Evolutionary conservation across 805 yeast genomes (phyloP).

Genomic region (Saccharomycopsis guyanensis): DNA sequence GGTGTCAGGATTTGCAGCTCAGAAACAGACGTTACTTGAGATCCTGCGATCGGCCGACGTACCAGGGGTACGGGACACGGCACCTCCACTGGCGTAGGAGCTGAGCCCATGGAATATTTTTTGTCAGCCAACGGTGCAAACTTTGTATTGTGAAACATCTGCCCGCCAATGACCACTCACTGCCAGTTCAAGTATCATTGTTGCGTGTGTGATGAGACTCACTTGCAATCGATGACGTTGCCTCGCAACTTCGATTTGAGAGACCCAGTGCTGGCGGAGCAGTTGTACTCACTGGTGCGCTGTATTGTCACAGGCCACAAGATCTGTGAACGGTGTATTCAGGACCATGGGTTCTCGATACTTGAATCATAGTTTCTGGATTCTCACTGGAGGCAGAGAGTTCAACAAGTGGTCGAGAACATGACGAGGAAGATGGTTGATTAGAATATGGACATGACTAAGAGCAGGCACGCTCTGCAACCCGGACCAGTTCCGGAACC

Average conservation of each 20-base stretch:
- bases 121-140: no score
- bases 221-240: neutral
- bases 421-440: no score
- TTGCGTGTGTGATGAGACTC: conserved; percentile 5
- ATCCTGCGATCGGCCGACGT: no score
- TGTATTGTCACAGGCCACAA: conserved; percentile 9
- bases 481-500: conserved; percentile 70
- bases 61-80: no score
- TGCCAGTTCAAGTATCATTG: conserved; percentile 7
- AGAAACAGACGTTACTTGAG: neutral
- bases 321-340: conserved; percentile 8
- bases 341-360: conserved; percentile 4
- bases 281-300: conserved; percentile 2
- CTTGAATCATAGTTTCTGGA: no score
- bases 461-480: conserved; percentile 60
- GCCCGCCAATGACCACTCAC: no score
- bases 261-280: conserved; percentile 13
- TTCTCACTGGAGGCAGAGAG: no score
- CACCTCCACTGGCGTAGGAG: no score
- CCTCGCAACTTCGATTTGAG: conserved; percentile 10
- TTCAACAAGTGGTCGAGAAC: no score
- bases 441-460: conserved; percentile 63
- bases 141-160: no score
- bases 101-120: no score
- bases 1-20: neutral